These are phyloP conservation scores for Myriosclerotinia duriaeana DNA, from an alignment of 2,329 filamentous ascomycete species.

Conservation along the genomic window DNA sequence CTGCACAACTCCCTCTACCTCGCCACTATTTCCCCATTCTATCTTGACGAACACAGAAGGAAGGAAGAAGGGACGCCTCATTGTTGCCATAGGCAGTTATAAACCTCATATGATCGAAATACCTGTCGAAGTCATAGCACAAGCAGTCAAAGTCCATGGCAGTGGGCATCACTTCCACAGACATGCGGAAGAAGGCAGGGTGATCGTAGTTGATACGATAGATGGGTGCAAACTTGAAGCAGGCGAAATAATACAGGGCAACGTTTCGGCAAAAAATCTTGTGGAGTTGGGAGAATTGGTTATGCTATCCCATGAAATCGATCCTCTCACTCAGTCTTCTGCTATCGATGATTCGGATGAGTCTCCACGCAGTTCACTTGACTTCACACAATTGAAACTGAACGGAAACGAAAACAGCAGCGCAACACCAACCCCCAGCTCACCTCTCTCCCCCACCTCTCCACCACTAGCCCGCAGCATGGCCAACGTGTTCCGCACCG, in stretches of 20 bases:
- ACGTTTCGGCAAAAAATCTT: constrained; percentile 69
- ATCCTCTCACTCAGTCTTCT: constrained; percentile 22
- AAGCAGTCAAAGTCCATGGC: constrained; percentile 57
- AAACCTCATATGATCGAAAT: constrained; percentile 78
- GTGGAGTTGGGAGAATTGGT: constrained; percentile 85
- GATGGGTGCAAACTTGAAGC: constrained; percentile 74
- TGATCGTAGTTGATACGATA: constrained; percentile 72
- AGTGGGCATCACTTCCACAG: constrained; percentile 63
- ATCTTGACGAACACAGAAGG: constrained; percentile 73
- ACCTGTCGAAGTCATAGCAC: constrained; percentile 70
- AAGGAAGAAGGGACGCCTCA: constrained; percentile 66
- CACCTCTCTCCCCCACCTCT: neutral
- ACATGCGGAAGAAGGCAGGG: constrained; percentile 62
- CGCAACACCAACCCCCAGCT: constrained; percentile 8
- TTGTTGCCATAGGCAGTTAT: constrained; percentile 70
- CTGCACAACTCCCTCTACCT: constrained; percentile 76
- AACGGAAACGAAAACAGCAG: neutral
- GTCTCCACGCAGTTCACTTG: constrained; percentile 13
- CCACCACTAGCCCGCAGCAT: constrained; percentile 11
- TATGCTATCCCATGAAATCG: constrained; percentile 50
- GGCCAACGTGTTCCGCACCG: constrained; percentile 2
- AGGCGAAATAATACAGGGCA: constrained; percentile 81
- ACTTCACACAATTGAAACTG: neutral
- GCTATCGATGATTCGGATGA: constrained; percentile 28
- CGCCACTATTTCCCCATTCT: constrained; percentile 71